These are phyloP conservation scores for Beverwykella pulmonaria DNA, from an alignment of 495 filamentous ascomycete species.

Conservation along the genomic window DNA sequence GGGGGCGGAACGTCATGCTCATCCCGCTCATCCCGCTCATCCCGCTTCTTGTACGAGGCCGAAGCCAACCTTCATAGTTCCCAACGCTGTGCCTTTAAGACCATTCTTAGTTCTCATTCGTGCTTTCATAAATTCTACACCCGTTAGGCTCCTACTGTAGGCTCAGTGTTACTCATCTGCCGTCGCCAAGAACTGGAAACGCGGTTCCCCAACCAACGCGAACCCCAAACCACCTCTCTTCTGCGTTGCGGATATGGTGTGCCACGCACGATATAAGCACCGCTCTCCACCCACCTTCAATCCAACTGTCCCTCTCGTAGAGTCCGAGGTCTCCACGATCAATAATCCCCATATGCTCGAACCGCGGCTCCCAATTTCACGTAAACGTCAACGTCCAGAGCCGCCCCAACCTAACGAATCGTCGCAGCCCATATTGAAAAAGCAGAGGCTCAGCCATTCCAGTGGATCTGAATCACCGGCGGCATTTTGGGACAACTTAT, in stretches of 20 bases:
- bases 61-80: no score
- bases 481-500: slow-evolving; percentile 42
- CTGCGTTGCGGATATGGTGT: slow-evolving; percentile 20
- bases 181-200: not conserved
- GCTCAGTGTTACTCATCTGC: slow-evolving; percentile 1
- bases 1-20: no score
- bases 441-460: slow-evolving; percentile 33
- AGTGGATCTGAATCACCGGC: slow-evolving; percentile 29
- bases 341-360: slow-evolving; percentile 35
- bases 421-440: slow-evolving; percentile 31
- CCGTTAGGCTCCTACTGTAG: no score
- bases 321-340: not conserved
- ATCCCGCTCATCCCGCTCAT: no score
- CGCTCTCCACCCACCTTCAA: slow-evolving; percentile 17
- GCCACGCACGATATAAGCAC: no score
- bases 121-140: no score
- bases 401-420: slow-evolving; percentile 14
- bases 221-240: slow-evolving; percentile 10
- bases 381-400: slow-evolving; percentile 28
- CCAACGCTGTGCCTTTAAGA: no score
- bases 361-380: slow-evolving; percentile 22
- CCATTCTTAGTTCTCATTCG: no score
- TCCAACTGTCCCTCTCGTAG: slow-evolving; percentile 17
- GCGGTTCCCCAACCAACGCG: not conserved
- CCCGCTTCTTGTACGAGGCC: no score